Evolutionary conservation across 169 alveolate species (phyloP).

Genomic region (Cryptosporidium ryanae): DNA sequence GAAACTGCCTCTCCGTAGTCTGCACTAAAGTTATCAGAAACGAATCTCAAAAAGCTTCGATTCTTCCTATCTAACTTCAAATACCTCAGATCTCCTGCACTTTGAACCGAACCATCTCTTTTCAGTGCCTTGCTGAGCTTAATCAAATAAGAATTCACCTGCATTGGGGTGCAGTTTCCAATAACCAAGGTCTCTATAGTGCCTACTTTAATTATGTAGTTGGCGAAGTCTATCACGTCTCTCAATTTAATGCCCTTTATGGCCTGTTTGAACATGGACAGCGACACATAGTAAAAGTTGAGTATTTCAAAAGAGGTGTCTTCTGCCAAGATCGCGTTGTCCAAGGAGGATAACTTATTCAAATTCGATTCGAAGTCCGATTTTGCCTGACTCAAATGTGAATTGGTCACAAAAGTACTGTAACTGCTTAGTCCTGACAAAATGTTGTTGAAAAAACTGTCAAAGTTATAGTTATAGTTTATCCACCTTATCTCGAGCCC

Average conservation of each 20-base stretch:
- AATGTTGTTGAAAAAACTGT: no score
- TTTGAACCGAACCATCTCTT: not conserved
- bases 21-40: not conserved
- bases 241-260: constrained; percentile 7
- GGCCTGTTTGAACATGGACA: constrained; percentile 31
- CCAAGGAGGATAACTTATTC: not conserved
- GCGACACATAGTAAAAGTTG: constrained; percentile 5
- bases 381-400: constrained; percentile 21
- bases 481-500: constrained; percentile 3
- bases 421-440: not conserved
- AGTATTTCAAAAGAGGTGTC: constrained; percentile 17
- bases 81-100: not conserved
- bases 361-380: constrained; percentile 33
- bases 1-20: not conserved
- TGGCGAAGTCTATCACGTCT: constrained; percentile 34
- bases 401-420: not conserved
- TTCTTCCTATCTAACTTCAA: not conserved
- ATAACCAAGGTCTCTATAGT: constrained; percentile 22
- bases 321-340: constrained; percentile 12
- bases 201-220: constrained; percentile 14
- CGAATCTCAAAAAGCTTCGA: not conserved
- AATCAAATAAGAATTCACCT: constrained; percentile 38
- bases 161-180: constrained; percentile 67
- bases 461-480: no score
- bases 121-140: constrained; percentile 12